Evolutionary conservation across 108 stramenopile genomes (phyloP), one percentile per base, ranked within the genome.

Genomic region (Skeletonema grethae): DNA sequence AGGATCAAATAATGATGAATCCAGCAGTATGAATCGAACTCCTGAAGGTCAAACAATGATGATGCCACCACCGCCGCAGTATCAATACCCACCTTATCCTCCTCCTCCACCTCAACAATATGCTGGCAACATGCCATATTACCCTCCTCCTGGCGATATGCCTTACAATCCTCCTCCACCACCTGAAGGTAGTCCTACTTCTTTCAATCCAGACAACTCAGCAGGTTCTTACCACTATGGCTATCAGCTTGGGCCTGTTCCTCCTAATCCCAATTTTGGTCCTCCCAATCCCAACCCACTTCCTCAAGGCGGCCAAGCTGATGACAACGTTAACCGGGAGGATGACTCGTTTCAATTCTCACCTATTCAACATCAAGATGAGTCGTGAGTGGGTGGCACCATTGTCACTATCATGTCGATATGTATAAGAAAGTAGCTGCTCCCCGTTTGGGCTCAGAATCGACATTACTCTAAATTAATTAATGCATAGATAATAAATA

Each of bases 81-180:
- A 43, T n/a, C 41, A 43, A 43, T 53, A 53, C 22, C 50, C 50
- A 53, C 50, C 50, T 53, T 53, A 53, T 53, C 50, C 22, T 53
- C 50, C 50, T 22, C 20, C 50, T 0, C n/a, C 15, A 3, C 22
- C 18, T 22, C 50, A 18, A 2, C 50, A 15, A 43, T 43, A n/a
- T 22, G 16, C 16, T 48, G 16, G 18, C 16, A 11, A 18, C 11
- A 48, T 48, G 18, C 16, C 46, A 48, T 48, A 48, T 48, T 48
- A 18, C 10, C 46, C 46, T 18, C 46, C 46, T 20, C 46, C 18
- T 48, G 18, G 18, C 46, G 46, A 20, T 7, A 48, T 48, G n/a
- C 18, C 18, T 20, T 18, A 20, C 18, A 16, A 4, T 53, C 22
- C 48, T 20, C 18, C 20, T 41, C 13, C 41, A 2, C 15, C 41